Percentiles rank a stretch among this genome's conserved stretches.
Conservation (phyloP, 768 basidiomycete species). For the Rhodosporidiobolus sp. region DNA sequence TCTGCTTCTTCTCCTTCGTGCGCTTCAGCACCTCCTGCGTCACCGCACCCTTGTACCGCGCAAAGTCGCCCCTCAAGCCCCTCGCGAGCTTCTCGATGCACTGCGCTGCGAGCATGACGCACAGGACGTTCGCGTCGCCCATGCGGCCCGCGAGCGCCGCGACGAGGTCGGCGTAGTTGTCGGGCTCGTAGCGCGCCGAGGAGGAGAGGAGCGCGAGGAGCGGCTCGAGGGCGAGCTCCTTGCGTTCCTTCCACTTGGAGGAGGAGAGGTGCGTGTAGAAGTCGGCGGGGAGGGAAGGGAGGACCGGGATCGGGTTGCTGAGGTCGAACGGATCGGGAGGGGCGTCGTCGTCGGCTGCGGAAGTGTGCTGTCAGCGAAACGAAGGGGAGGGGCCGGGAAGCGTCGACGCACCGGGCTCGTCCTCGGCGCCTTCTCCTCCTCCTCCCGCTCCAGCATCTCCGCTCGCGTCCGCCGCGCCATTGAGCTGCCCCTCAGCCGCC, state of each 20-base stretch:
- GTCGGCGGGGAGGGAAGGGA: constrained; percentile 68
- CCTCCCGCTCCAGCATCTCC: constrained; percentile 49
- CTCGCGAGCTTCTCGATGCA: constrained; percentile 82
- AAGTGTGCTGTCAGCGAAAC: constrained; percentile 38
- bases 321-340: constrained; percentile 69
- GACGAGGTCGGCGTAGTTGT: constrained; percentile 66
- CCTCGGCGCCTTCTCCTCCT: neutral
- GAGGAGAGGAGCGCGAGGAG: constrained; percentile 66
- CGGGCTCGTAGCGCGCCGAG: constrained; percentile 70
- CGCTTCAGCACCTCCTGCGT: constrained; percentile 78
- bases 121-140: constrained; percentile 91
- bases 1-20: constrained; percentile 88
- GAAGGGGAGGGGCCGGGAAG: neutral
- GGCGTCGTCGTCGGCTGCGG: constrained; percentile 15
- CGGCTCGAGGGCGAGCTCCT: constrained; percentile 78
- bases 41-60: constrained; percentile 65
- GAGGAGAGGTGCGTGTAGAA: constrained; percentile 74
- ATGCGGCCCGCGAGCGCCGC: constrained; percentile 75
- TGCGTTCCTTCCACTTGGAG: constrained; percentile 97
- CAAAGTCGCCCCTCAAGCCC: constrained; percentile 71
- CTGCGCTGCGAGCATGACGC: constrained; percentile 81
- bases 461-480: constrained; percentile 52
- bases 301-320: constrained; percentile 75
- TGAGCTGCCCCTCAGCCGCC: constrained; percentile 45
- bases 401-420: neutral